A percentile compares a stretch with the other conserved stretches of the same genome.
Conservation (phyloP, 1,284 basidiomycete genomes). For the Irpex sp. region DNA sequence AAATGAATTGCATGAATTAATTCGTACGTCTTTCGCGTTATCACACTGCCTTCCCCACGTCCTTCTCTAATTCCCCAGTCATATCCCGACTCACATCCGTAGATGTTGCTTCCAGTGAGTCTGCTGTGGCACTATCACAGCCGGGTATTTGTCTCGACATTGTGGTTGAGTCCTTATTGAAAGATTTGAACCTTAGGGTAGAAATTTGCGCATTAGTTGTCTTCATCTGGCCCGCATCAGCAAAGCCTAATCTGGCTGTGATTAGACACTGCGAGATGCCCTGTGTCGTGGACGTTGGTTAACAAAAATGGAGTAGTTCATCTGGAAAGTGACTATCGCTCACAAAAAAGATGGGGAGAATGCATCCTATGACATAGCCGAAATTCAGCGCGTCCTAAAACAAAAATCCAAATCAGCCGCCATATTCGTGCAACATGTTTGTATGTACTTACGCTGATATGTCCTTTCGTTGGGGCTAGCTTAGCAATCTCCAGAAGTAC, state of each 20-base stretch:
- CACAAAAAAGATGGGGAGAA: slow-evolving; percentile 16
- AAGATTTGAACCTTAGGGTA: background rate
- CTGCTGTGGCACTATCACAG: too few relatives aligned
- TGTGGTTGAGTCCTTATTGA: too few relatives aligned
- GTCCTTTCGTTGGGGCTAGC: slow-evolving; percentile 17
- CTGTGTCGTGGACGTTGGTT: background rate
- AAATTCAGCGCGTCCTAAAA: slow-evolving; percentile 9
- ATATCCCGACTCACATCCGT: too few relatives aligned
- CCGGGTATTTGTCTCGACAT: too few relatives aligned
- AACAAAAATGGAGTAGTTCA: too few relatives aligned
- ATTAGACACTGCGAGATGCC: slow-evolving; percentile 15
- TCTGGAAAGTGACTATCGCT: background rate
- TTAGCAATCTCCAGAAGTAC: slow-evolving; percentile 19
- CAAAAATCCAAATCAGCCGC: background rate
- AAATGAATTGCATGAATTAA: too few relatives aligned
- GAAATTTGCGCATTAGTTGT: background rate
- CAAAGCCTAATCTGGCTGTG: slow-evolving; percentile 8
- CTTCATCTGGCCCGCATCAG: background rate
- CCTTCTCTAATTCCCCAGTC: too few relatives aligned
- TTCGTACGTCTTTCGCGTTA: too few relatives aligned
- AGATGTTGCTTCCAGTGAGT: too few relatives aligned
- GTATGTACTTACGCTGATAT: slow-evolving; percentile 13
- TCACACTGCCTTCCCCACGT: too few relatives aligned
- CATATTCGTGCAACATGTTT: too few relatives aligned
- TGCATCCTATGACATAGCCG: slow-evolving; percentile 13